These are phyloP conservation scores for Umbelopsis vinacea DNA, from an alignment of 192 early-diverging fungal genomes.

Conservation along the genomic window DNA sequence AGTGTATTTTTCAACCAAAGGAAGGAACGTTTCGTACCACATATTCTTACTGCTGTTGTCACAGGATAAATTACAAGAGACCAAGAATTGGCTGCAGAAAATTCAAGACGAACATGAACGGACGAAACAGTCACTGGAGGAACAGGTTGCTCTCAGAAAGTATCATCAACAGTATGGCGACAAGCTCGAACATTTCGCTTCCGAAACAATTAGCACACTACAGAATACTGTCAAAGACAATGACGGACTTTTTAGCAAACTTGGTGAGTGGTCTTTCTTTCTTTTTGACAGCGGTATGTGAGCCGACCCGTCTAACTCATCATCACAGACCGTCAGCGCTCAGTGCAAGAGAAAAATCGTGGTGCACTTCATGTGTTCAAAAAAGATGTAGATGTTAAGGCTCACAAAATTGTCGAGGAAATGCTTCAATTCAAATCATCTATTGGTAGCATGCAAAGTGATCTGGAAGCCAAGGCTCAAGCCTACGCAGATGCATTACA, in stretches of 20 bases:
- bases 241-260: slow-evolving; percentile 33
- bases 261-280: slow-evolving; percentile 32
- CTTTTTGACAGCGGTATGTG: no score
- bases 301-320: background rate
- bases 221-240: slow-evolving; percentile 38
- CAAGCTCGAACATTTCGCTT: slow-evolving; percentile 42
- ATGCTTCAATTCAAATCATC: slow-evolving; percentile 23
- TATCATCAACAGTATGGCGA: slow-evolving; percentile 55
- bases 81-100: slow-evolving; percentile 33
- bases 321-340: background rate
- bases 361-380: slow-evolving; percentile 19
- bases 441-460: slow-evolving; percentile 24
- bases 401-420: slow-evolving; percentile 19
- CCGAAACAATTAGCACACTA: slow-evolving; percentile 39
- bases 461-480: slow-evolving; percentile 6
- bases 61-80: slow-evolving; percentile 36
- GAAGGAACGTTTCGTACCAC: no score
- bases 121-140: slow-evolving; percentile 36
- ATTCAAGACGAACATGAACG: slow-evolving; percentile 26
- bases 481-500: slow-evolving; percentile 22
- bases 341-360: background rate
- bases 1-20: background rate
- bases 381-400: slow-evolving; percentile 33
- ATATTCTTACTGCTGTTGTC: background rate
- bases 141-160: slow-evolving; percentile 43